phyloP scores from a whole-genome alignment of 129 eudicot species.

The Flaveria bidentis region DNA sequence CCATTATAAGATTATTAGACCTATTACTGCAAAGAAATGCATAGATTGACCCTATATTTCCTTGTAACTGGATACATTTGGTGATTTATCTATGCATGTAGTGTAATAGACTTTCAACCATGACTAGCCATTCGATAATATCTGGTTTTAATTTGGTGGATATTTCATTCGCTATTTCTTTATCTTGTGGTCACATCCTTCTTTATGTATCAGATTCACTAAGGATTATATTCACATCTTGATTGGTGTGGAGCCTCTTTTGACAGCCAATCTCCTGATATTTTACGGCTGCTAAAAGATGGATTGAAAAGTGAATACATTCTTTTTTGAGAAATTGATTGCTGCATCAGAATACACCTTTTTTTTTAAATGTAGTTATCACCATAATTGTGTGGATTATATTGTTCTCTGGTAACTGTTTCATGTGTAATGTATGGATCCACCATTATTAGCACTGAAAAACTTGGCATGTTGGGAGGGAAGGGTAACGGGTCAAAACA shows the following conservation, averaged over 20 bases:
- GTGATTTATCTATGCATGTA: too few species aligned
- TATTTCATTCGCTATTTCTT: not conserved
- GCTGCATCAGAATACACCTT: not conserved
- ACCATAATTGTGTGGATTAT: too few species aligned
- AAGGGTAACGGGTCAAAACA: too few species aligned
- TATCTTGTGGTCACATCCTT: constrained; percentile 16
- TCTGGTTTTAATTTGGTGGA: not conserved
- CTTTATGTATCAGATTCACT: constrained; percentile 25
- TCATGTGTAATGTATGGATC: too few species aligned
- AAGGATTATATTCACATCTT: constrained; percentile 21
- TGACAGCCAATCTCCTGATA: not conserved
- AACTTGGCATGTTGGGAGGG: too few species aligned
- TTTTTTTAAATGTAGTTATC: not conserved
- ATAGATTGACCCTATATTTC: not conserved
- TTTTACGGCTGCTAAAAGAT: not conserved
- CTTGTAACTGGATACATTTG: not conserved
- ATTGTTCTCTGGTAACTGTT: too few species aligned
- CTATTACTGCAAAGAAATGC: not conserved
- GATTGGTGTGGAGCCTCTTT: constrained; percentile 21
- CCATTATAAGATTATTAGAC: not conserved
- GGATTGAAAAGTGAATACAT: not conserved
- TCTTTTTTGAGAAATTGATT: not conserved
- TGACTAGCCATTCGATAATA: not conserved
- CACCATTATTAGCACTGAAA: too few species aligned
- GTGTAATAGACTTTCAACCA: too few species aligned